Percentiles rank a stretch among this genome's conserved stretches.
phyloP scores from a whole-genome alignment of 2,329 filamentous ascomycete genomes.

The Claviceps paspali region DNA sequence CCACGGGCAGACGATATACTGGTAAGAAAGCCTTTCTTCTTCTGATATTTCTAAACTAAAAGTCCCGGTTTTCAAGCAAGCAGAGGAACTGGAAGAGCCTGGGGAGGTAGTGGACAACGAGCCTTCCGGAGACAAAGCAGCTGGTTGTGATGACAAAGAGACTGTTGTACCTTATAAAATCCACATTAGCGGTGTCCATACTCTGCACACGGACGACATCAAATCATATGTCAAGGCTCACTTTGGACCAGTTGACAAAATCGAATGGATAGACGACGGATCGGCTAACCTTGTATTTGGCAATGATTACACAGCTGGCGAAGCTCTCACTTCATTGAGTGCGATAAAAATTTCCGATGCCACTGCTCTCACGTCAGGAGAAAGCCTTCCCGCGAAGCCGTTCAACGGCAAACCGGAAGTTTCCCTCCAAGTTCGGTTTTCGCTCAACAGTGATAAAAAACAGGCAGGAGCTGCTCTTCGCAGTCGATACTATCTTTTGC shows the following conservation, averaged over 20 bases:
- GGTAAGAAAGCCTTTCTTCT: constrained; percentile 10
- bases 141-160: constrained; percentile 12
- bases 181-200: constrained; percentile 72
- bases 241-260: constrained; percentile 41
- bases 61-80: constrained; percentile 13
- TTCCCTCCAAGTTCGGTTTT: constrained; percentile 56
- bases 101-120: constrained; percentile 24
- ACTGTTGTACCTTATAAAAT: constrained; percentile 40
- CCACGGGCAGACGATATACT: constrained; percentile 21
- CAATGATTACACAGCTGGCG: constrained; percentile 33
- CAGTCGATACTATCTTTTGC: constrained; percentile 83
- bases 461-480: constrained; percentile 59
- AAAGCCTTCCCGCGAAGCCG: constrained; percentile 54
- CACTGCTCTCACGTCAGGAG: constrained; percentile 41
- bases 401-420: constrained; percentile 53
- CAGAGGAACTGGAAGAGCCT: constrained; percentile 22
- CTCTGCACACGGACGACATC: constrained; percentile 66
- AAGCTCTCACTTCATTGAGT: constrained; percentile 39
- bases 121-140: constrained; percentile 2
- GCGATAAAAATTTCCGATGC: constrained; percentile 36
- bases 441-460: constrained; percentile 66
- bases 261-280: constrained; percentile 93
- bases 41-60: constrained; percentile 6
- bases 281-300: constrained; percentile 76
- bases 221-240: constrained; percentile 58